Percentiles rank a stretch among this genome's conserved stretches.
phyloP scores from a whole-genome alignment of 2,329 filamentous ascomycete species.

The Salinomyces thailandicus region DNA sequence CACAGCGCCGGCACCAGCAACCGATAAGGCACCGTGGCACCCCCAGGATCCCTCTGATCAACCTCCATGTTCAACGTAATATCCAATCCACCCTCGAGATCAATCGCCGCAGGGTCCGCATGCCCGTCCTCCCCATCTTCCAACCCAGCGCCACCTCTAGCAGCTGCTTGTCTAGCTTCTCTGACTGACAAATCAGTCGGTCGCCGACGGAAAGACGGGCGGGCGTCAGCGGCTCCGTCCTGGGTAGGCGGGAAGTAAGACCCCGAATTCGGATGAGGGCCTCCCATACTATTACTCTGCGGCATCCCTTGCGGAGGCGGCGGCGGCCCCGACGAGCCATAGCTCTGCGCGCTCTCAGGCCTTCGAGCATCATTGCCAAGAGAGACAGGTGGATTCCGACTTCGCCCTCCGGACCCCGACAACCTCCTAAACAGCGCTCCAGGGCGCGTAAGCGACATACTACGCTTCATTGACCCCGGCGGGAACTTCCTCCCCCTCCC shows the following conservation, averaged over 20 bases:
- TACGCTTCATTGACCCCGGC: constrained; percentile 25
- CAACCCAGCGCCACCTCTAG: constrained; percentile 40
- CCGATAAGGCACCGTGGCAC: constrained; percentile 78
- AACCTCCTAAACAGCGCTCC: constrained; percentile 35
- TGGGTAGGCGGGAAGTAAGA: constrained; percentile 3
- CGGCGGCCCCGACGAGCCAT: constrained; percentile 7
- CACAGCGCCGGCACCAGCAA: constrained; percentile 69
- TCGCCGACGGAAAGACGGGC: constrained; percentile 31
- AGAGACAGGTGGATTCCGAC: not conserved
- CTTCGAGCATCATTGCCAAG: not conserved
- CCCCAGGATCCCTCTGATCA: constrained; percentile 71
- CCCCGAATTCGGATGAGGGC: not conserved
- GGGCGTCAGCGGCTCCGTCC: not conserved
- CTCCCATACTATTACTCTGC: constrained; percentile 17
- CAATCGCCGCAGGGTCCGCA: constrained; percentile 48
- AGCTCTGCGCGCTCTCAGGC: constrained; percentile 12
- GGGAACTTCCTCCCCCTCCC: constrained; percentile 12
- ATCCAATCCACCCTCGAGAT: constrained; percentile 75
- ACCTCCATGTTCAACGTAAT: constrained; percentile 85
- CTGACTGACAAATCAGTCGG: constrained; percentile 34
- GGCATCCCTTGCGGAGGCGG: constrained; percentile 5
- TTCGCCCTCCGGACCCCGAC: constrained; percentile 23
- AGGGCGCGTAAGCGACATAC: constrained; percentile 25
- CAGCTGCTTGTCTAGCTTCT: constrained; percentile 27
- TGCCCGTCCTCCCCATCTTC: constrained; percentile 33